phyloP scores from a whole-genome alignment of 495 filamentous ascomycete genomes.

The Sordaria brevicollis region DNA sequence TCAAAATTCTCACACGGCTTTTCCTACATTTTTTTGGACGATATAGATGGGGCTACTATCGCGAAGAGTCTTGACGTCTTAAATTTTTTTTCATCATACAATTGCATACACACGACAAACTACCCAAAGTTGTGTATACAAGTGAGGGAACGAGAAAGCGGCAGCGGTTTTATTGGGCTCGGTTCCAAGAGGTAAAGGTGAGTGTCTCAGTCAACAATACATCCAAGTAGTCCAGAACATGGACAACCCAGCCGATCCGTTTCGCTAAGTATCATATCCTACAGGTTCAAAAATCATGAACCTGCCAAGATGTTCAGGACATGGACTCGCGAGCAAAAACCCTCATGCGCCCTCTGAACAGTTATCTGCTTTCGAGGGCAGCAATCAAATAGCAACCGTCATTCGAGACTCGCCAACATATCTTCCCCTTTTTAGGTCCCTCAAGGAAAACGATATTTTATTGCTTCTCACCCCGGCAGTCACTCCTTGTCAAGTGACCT shows the following conservation, averaged over 20 bases:
- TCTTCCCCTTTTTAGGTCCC: constrained; percentile 30
- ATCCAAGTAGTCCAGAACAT: neutral
- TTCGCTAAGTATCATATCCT: neutral
- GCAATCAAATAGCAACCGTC: constrained; percentile 6
- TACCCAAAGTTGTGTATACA: neutral
- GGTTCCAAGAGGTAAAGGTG: neutral
- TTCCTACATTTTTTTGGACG: neutral
- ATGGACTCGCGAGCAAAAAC: neutral
- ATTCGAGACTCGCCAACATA: constrained; percentile 26
- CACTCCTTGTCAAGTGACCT: constrained; percentile 24
- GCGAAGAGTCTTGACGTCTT: neutral
- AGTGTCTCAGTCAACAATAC: neutral
- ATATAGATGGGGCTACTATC: neutral
- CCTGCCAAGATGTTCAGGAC: neutral
- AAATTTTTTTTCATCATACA: neutral
- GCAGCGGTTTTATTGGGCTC: neutral
- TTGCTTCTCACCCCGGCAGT: constrained; percentile 52
- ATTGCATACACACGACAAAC: neutral
- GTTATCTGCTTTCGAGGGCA: neutral
- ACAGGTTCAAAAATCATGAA: neutral
- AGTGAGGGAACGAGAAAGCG: neutral
- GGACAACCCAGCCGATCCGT: neutral
- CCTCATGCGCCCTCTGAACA: neutral
- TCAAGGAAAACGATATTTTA: constrained; percentile 39
- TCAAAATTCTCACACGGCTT: neutral